Evolutionary conservation across 2,329 filamentous ascomycete genomes (phyloP).

Genomic region (Scedosporium apiospermum): DNA sequence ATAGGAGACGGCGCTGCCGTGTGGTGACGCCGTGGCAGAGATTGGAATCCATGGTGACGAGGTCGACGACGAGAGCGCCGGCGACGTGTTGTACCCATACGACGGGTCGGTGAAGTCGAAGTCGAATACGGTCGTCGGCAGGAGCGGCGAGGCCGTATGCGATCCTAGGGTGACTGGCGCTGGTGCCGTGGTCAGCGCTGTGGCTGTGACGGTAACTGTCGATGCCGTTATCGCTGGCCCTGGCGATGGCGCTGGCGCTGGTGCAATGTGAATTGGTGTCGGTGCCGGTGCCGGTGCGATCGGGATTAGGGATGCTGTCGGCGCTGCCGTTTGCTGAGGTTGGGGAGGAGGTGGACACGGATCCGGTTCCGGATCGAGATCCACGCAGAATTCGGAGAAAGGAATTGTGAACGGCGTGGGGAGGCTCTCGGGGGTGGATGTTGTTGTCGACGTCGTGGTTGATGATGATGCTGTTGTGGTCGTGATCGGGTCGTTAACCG

Average conservation of each 20-base stretch:
- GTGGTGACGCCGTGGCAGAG: slow-evolving; percentile 1
- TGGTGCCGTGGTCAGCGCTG: not conserved
- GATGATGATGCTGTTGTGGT: no score
- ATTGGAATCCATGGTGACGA: slow-evolving; percentile 2
- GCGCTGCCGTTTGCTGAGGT: not conserved
- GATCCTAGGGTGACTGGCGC: not conserved
- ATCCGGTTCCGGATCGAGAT: not conserved
- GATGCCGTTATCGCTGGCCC: not conserved
- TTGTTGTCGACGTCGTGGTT: not conserved
- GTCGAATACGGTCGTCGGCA: not conserved
- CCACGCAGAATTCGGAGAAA: not conserved
- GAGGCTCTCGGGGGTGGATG: not conserved
- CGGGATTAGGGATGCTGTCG: not conserved
- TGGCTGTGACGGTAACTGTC: not conserved
- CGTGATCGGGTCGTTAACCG: no score
- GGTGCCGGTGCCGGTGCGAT: not conserved
- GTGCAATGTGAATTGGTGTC: not conserved
- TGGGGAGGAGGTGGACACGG: not conserved
- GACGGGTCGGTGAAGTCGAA: not conserved
- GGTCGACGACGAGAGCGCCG: not conserved
- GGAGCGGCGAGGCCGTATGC: not conserved
- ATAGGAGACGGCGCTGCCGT: slow-evolving; percentile 1
- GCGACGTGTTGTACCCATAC: not conserved
- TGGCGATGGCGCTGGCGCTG: not conserved
- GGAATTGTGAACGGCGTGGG: not conserved